Conservation (phyloP, 805 yeast species). For the Kluyveromyces dobzhanskii region DNA sequence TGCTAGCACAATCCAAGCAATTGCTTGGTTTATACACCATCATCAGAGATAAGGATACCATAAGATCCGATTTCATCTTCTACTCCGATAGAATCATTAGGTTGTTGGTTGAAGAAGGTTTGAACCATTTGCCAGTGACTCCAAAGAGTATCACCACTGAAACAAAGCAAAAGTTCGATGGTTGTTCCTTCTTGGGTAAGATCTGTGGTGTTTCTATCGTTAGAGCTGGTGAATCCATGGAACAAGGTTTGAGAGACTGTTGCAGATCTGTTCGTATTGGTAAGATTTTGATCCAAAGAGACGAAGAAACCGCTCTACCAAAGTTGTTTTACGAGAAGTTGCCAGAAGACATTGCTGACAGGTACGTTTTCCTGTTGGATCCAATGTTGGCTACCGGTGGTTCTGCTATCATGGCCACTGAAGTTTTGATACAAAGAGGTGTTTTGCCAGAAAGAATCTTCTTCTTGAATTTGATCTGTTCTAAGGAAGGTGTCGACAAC, state of each 20-base stretch:
- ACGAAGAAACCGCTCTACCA: conserved; percentile 94
- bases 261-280: conserved; percentile 95
- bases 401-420: conserved; percentile 94
- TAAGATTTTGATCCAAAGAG: conserved; percentile 92
- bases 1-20: conserved; percentile 86
- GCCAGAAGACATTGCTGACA: conserved; percentile 82
- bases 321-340: conserved; percentile 87
- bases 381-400: conserved; percentile 99
- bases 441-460: conserved; percentile 81
- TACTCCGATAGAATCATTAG: conserved; percentile 94
- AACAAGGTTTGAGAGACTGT: conserved; percentile 95
- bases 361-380: conserved; percentile 86
- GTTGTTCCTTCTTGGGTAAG: conserved; percentile 78
- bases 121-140: conserved; percentile 88
- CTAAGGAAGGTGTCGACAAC: conserved; percentile 85
- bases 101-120: conserved; percentile 87
- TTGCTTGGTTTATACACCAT: conserved; percentile 79
- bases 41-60: conserved; percentile 73
- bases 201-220: conserved; percentile 98
- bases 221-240: conserved; percentile 99
- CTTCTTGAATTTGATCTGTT: conserved; percentile 84
- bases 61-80: conserved; percentile 88
- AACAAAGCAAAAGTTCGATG: conserved; percentile 61
- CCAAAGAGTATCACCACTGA: conserved; percentile 63
- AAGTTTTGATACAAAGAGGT: conserved; percentile 78